Evolutionary conservation across 805 yeast species (phyloP).

Genomic region (Yarrowia deformans): DNA sequence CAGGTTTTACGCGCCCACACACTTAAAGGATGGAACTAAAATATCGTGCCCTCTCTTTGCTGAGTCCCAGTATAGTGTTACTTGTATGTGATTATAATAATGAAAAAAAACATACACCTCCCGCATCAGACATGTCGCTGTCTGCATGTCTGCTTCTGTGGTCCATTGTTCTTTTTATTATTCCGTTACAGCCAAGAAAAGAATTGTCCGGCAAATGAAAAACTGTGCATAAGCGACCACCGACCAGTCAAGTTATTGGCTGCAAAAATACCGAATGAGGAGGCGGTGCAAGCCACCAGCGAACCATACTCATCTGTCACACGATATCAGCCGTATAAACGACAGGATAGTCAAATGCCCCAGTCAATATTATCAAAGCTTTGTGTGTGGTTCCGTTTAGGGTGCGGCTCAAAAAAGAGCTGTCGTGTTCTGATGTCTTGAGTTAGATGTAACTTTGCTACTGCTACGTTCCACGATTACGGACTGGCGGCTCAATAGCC

Average conservation of each 20-base stretch:
- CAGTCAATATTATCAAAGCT: too few relatives aligned
- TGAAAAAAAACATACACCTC: not conserved
- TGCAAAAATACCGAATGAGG: not conserved
- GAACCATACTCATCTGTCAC: too few relatives aligned
- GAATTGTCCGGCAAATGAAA: not conserved
- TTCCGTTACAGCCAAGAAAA: constrained; percentile 2
- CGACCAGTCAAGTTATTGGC: not conserved
- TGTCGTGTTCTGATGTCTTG: not conserved
- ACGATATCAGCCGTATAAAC: not conserved
- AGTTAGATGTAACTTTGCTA: constrained; percentile 15
- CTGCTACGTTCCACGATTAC: not conserved
- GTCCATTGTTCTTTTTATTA: not conserved
- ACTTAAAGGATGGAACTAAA: too few relatives aligned
- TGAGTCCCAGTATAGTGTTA: too few relatives aligned
- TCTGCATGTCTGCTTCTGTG: not conserved
- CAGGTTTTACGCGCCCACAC: not conserved
- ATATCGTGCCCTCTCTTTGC: too few relatives aligned
- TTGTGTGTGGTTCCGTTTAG: too few relatives aligned
- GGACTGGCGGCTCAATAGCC: not conserved
- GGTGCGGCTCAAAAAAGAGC: not conserved
- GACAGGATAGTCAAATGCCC: too few relatives aligned
- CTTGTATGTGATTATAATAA: too few relatives aligned
- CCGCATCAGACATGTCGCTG: not conserved
- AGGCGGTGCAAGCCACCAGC: too few relatives aligned
- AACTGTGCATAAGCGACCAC: not conserved